A percentile compares a stretch with the other conserved stretches of the same genome.
Conservation (phyloP, 805 yeast species). For the Lachancea mirantina region DNA sequence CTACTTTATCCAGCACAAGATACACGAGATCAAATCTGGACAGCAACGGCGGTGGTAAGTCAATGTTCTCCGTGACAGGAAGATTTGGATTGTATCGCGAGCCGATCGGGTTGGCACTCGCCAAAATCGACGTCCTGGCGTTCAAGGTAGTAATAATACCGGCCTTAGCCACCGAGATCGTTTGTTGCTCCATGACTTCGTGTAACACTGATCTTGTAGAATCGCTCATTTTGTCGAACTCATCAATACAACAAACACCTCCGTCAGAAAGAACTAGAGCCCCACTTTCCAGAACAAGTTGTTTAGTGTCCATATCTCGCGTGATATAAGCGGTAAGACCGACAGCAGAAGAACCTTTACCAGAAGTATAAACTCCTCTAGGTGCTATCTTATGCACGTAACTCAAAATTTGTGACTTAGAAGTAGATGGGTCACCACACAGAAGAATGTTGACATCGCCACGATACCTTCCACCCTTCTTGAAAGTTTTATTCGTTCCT, state of each 20-base stretch:
- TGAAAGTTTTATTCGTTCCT: conserved; percentile 83
- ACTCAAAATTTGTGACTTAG: conserved; percentile 91
- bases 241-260: conserved; percentile 98
- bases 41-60: conserved; percentile 89
- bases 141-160: conserved; percentile 95
- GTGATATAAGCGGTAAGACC: conserved; percentile 97
- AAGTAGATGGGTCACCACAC: conserved; percentile 98
- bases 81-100: conserved; percentile 91
- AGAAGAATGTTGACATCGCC: conserved; percentile 93
- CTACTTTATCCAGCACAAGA: conserved; percentile 85
- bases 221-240: conserved; percentile 96
- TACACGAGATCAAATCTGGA: conserved; percentile 95
- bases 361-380: conserved; percentile 92
- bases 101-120: conserved; percentile 95
- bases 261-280: conserved; percentile 96
- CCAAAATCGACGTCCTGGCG: conserved; percentile 92
- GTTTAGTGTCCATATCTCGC: conserved; percentile 88
- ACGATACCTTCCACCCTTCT: conserved; percentile 88
- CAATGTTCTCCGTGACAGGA: conserved; percentile 93
- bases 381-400: conserved; percentile 95
- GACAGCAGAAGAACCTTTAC: conserved; percentile 99
- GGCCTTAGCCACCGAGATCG: conserved; percentile 96
- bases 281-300: conserved; percentile 89
- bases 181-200: conserved; percentile 99
- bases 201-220: conserved; percentile 90